A percentile compares a stretch with the other conserved stretches of the same genome.
These are phyloP conservation scores for Perkinsus olseni DNA, from an alignment of 169 alveolate species.

Conservation along the genomic window DNA sequence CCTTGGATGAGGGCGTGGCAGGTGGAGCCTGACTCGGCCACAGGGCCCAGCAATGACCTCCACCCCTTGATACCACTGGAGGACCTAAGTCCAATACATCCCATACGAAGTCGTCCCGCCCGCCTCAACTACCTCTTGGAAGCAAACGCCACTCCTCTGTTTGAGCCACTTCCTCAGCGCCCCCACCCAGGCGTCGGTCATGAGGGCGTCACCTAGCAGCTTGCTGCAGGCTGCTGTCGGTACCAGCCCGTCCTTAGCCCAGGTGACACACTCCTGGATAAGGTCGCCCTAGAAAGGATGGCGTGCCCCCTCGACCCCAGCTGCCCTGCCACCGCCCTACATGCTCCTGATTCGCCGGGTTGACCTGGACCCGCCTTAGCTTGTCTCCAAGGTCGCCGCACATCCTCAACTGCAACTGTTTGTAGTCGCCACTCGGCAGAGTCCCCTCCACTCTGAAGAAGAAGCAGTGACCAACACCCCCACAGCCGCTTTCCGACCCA, in stretches of 20 bases:
- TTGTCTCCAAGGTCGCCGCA: not conserved
- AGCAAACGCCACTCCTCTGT: not conserved
- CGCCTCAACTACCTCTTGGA: not conserved
- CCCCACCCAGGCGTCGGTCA: not conserved
- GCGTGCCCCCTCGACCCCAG: not conserved
- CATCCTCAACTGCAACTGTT: not conserved
- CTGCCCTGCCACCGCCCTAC: not conserved
- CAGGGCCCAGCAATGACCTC: not conserved
- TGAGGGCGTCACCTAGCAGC: not conserved
- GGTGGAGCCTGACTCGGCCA: not conserved
- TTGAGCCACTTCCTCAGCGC: not conserved
- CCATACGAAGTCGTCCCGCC: not conserved
- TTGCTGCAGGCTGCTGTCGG: not conserved
- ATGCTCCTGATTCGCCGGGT: not conserved
- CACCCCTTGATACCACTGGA: not conserved
- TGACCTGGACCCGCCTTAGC: not conserved
- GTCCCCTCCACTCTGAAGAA: not conserved
- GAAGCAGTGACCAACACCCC: not conserved
- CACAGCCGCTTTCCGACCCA: not conserved
- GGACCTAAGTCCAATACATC: not conserved
- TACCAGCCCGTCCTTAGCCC: not conserved
- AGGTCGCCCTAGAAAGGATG: not conserved
- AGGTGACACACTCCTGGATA: not conserved
- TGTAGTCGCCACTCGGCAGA: not conserved
- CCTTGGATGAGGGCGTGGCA: not conserved